Conservation (phyloP, 805 yeast species). For the Yarrowia osloensis region DNA sequence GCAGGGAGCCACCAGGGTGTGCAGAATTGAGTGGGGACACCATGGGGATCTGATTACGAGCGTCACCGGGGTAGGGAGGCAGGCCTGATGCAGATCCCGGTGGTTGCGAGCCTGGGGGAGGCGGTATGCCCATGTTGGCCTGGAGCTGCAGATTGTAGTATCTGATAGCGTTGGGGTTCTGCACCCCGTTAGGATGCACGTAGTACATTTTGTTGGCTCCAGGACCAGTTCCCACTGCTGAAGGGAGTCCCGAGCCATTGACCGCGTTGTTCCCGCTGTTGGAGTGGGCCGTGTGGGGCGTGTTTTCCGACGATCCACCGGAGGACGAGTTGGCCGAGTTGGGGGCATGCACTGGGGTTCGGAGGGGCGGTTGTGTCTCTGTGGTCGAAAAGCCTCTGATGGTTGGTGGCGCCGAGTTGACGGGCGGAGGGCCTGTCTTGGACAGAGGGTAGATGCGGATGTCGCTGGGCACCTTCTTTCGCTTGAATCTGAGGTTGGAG, state of each 20-base stretch:
- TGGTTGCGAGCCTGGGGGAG: constrained; percentile 16
- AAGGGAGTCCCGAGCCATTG: background rate
- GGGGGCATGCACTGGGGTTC: constrained; percentile 28
- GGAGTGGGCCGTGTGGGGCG: constrained; percentile 26
- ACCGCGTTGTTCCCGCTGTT: background rate
- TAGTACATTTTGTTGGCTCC: constrained; percentile 2
- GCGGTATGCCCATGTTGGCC: constrained; percentile 24
- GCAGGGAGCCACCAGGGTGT: background rate
- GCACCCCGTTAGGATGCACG: constrained; percentile 22
- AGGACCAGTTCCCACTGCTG: background rate
- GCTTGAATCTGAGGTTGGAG: constrained; percentile 26
- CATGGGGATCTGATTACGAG: constrained; percentile 12
- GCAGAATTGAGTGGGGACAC: constrained; percentile 24
- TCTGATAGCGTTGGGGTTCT: constrained; percentile 28
- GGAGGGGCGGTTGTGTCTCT: background rate
- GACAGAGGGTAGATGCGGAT: constrained; percentile 26
- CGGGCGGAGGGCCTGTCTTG: constrained; percentile 2
- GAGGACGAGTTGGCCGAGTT: constrained; percentile 28
- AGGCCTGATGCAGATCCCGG: constrained; percentile 9
- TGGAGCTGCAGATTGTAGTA: constrained; percentile 25
- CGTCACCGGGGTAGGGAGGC: constrained; percentile 15
- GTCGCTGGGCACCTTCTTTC: constrained; percentile 18
- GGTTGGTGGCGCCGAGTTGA: constrained; percentile 27
- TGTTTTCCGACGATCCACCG: constrained; percentile 8
- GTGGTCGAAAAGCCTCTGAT: background rate